Percentiles rank a stretch among this genome's conserved stretches.
phyloP scores from a whole-genome alignment of 192 early-diverging fungal genomes.

The Backusella mclennaniae region DNA sequence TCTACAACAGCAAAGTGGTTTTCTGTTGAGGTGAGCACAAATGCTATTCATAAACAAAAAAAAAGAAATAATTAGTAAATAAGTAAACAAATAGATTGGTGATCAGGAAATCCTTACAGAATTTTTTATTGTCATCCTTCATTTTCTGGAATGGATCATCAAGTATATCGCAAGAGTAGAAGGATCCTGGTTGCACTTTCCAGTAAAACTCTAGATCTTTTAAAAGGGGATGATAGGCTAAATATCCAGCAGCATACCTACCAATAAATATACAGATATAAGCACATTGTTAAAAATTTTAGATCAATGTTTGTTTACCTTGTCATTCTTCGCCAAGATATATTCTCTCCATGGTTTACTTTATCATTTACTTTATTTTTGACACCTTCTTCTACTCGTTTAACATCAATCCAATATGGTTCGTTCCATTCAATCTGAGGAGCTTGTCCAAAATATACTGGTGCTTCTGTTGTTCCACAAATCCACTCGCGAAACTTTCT shows the following conservation, averaged over 20 bases:
- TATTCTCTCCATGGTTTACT: conserved; percentile 55
- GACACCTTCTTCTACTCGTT: conserved; percentile 40
- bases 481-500: conserved; percentile 57
- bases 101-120: conserved; percentile 43
- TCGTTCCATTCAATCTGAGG: conserved; percentile 56
- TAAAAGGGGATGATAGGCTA: conserved; percentile 70
- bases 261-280: not conserved
- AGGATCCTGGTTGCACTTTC: conserved; percentile 74
- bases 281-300: not conserved
- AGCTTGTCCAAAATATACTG: conserved; percentile 54
- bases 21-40: conserved; percentile 61
- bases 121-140: conserved; percentile 65
- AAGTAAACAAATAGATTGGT: not conserved
- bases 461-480: conserved; percentile 43
- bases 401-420: conserved; percentile 61
- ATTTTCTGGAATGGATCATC: conserved; percentile 80
- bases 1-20: conserved; percentile 55
- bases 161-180: conserved; percentile 71
- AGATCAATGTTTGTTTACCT: not conserved
- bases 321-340: conserved; percentile 49
- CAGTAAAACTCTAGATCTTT: conserved; percentile 76
- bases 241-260: conserved; percentile 67
- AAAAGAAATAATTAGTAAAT: not conserved
- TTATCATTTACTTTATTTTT: conserved; percentile 45
- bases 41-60: conserved; percentile 5